Evolutionary conservation across 2,329 filamentous ascomycete species (phyloP), one percentile per base, ranked within the genome.

Genomic region (Colletotrichum sp.): DNA sequence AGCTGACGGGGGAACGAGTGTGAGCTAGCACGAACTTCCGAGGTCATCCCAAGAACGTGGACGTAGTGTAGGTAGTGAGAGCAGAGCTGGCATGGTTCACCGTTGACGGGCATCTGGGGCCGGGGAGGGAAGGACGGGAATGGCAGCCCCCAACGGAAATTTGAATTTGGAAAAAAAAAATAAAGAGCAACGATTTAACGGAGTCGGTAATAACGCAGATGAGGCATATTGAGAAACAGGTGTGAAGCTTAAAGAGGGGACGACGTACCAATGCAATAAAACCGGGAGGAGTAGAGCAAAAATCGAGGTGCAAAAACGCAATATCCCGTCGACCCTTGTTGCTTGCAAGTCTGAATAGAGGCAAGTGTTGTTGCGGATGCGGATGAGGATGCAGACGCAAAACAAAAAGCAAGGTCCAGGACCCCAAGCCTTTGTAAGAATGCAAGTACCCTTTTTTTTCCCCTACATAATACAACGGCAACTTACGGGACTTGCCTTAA

Each of bases 341-440:
- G 70, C 73, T 73, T 76, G 73, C 57, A 73, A 73, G 70, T 76
- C 73, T 76, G 70, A 76, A 76, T 69, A 60, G 69, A 72, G 64
- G 59, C 73, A 76, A 69, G 70, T 73, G 73, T 49, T 16, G 21
- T 52, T 67, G 36, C 55, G 44, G 52, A 63, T 59, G 28, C 34
- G 52, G 59, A n/a, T 52, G 30, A 24, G 9, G 39, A 30, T 49
- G 71, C 39, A 70, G 66, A 49, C 10, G 12, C 59, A 36, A 24
- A 30, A 36, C 62, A 32, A 32, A 16, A 49, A 12, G 44, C 44
- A 21, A 49, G 44, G 44, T 49, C 44, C n/a, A 49, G 44, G 44
- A 49, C 44, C 44, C 44, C 44, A 49, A 28, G 55, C 26, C 55
- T 28, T 59, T 59, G 44, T 49, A 49, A 21, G 10, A 49, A 49